Base-by-base conservation (phyloP, 768 basidiomycete genomes). In the Naematelia aurantialba region DNA sequence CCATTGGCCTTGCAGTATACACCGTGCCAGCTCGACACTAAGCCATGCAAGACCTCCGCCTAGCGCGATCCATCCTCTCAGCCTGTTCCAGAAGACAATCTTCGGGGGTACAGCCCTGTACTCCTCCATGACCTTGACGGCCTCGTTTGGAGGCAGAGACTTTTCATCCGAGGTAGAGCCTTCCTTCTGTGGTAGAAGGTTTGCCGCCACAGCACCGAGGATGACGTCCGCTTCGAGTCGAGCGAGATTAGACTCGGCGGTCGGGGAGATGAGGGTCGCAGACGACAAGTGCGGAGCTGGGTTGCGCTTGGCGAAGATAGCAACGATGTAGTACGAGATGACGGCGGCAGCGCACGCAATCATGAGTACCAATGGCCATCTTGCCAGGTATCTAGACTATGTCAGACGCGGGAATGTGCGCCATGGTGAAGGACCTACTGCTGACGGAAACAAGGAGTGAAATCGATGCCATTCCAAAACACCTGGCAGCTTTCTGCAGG, bases 391-490 rank as follows among this genome's bases (percentile, higher is more conserved):
- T n/a, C 71, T 73, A 24, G 11, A 25, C n/a, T 12, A 5, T 39
- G 26, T 26, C 34, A 39, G 49, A 42, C 3, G 22, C 11, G 19
- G 21, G 19, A 42, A 5, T 45, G 26, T n/a, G 21, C 4, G 31
- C 19, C n/a, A 49, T 27, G 27, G 39, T 3, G 21, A 1, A 26
- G 54, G 24, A 49, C 67, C 53, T 39, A 67, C 67, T 55, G 29
- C 4, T 69, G 57, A 11, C 46, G 47, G 30, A 69, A 67, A 44
- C 70, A 72, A 14, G 55, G 57, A 10, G 68, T 66, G 46, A 73
- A 73, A 45, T 73, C 71, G 0, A 54, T 39, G 1, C 71, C 71
- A 47, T 73, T 58, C 71, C 71, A 73, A 8, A 73, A 21, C 8
- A 17, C 26, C 2, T 56, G n/a, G 50, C 60, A 61, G 11, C 14